Evolutionary conservation across 1,284 basidiomycete genomes (phyloP), one percentile per base, ranked within the genome.

Genomic region (Cryptococcus wingfieldii): DNA sequence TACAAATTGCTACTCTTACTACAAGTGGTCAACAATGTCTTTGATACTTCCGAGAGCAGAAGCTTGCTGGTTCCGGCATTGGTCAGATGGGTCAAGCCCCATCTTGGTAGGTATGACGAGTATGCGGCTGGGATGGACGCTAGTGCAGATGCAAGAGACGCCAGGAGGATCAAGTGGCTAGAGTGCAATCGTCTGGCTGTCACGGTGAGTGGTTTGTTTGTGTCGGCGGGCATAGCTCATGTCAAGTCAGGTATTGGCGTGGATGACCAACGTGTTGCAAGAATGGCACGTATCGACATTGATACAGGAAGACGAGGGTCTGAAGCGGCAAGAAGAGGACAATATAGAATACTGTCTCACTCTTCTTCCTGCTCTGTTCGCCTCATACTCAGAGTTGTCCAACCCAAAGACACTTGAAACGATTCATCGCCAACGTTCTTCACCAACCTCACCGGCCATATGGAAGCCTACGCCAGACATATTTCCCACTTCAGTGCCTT

Each of bases 1-100:
- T 94, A 92, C 87, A 95, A 94, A 76, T 82, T 98, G 50, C 86
- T 96, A 60, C 87, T 96, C 83, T 90, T 95, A 68, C 81, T 94
- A 43, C 91, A 96, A 69, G 84, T 98, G 54, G 88, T 92, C 39
- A 89, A 89, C 68, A 86, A 88, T 13, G 86, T 96, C 41, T 96
- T 98, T 69, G 89, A 94, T 65, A 85, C 88, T 60, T 78, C 86
- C 4, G 83, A 88, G 55, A 87, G 89, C 9, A 85, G 95, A 14
- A 82, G 86, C 0, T 78, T 89, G 14, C 81, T 98, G 19, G 86
- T 96, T 6, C 94, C 96, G 55, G 86, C 87, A 28, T 84, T 98
- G 38, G 86, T 93, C 4, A 83, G 87, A 23, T 97, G 93, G 92
- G 87, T 98, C 64, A 95, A 93, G 69, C 92, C 93, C 0, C 88